These are phyloP conservation scores for Biscutella laevigata DNA, from an alignment of 441 rosid species.

Conservation along the genomic window DNA sequence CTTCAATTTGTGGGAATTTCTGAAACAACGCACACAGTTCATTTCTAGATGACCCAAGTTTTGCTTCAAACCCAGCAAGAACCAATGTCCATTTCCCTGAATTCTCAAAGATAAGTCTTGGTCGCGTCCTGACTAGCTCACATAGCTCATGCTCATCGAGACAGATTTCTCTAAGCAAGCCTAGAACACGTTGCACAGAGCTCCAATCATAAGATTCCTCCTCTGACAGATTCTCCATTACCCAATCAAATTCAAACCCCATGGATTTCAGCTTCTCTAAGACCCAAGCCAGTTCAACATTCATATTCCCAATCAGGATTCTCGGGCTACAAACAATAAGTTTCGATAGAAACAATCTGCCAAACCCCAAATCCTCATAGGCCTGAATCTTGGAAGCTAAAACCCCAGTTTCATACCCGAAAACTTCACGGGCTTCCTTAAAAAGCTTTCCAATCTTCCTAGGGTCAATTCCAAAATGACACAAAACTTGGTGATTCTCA, in stretches of 20 bases:
- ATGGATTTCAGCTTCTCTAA: conserved; percentile 34
- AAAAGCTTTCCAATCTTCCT: conserved; percentile 58
- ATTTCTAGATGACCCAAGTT: conserved; percentile 41
- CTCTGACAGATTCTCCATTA: conserved; percentile 41
- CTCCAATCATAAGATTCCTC: conserved; percentile 42
- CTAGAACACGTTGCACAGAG: conserved; percentile 36
- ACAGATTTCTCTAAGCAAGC: conserved; percentile 34
- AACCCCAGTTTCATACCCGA: conserved; percentile 37
- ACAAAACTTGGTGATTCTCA: conserved; percentile 56
- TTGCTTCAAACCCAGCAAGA: conserved; percentile 40
- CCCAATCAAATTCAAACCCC: conserved; percentile 38
- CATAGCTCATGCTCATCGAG: conserved; percentile 29
- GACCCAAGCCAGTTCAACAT: conserved; percentile 36
- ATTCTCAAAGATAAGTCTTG: conserved; percentile 46
- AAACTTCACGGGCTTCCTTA: conserved; percentile 46
- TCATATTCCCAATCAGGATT: conserved; percentile 42
- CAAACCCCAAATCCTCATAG: conserved; percentile 53
- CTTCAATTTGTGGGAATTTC: conserved; percentile 37
- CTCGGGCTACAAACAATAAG: conserved; percentile 43
- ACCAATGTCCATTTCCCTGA: conserved; percentile 42
- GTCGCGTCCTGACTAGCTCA: conserved; percentile 38
- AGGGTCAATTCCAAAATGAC: conserved; percentile 45
- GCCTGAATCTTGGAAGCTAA: conserved; percentile 49
- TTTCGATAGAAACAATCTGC: conserved; percentile 32
- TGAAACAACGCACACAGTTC: conserved; percentile 37